phyloP scores from a whole-genome alignment of 1,284 basidiomycete species.

The Megacollybia platyphylla region DNA sequence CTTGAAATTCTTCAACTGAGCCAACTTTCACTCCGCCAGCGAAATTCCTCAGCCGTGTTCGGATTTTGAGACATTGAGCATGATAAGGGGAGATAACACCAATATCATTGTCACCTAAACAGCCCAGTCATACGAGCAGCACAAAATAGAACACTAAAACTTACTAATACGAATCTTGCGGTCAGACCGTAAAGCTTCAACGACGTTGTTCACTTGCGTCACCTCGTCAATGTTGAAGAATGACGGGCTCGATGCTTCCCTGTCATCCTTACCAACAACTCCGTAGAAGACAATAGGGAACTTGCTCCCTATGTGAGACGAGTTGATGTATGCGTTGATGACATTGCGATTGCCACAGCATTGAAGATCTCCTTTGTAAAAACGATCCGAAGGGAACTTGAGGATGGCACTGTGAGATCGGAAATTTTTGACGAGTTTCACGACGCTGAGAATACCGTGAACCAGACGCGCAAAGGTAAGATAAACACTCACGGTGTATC shows the following conservation, averaged over 20 bases:
- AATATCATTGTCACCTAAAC: conserved; percentile 26
- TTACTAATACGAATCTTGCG: background rate
- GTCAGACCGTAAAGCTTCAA: background rate
- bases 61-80: conserved; percentile 38
- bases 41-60: conserved; percentile 18
- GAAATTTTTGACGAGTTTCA: conserved; percentile 50
- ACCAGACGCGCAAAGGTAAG: background rate
- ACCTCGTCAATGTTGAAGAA: conserved; percentile 55
- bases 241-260: conserved; percentile 49
- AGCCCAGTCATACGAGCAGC: conserved; percentile 6
- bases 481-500: background rate
- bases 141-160: conserved; percentile 10
- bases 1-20: conserved; percentile 52
- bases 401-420: conserved; percentile 44
- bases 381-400: conserved; percentile 38
- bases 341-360: conserved; percentile 27
- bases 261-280: conserved; percentile 43
- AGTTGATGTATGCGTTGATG: conserved; percentile 24
- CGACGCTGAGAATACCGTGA: conserved; percentile 24
- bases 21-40: conserved; percentile 36
- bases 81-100: conserved; percentile 45
- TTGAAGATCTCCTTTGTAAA: conserved; percentile 41
- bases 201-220: conserved; percentile 28
- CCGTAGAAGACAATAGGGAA: conserved; percentile 53
- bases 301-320: conserved; percentile 26